Base-by-base conservation (phyloP, 169 alveolate species). In the Plasmodium chabaudi region DNA sequence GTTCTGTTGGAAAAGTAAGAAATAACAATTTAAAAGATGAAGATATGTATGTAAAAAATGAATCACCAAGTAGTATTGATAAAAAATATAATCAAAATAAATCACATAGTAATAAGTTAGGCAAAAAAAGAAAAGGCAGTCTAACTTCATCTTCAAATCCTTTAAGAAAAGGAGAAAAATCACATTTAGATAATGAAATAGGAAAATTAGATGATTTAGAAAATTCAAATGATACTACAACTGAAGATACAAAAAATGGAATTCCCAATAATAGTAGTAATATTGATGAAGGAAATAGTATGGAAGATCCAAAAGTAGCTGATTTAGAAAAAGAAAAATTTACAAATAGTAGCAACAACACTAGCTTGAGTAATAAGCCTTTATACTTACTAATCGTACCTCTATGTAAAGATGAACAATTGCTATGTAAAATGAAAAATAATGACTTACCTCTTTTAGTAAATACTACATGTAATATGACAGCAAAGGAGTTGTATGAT, bases 381-480 rank as follows among this genome's bases (percentile, higher is more conserved):
- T 63, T 75, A 42, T 75, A 74, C 13, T 39, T 75, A 9, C 25
- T 75, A 0, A 75, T 75, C 9, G 88, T 75, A 12, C 88, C 88
- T 10, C 12, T 75, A 1, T 63, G 75, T 15, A 63, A 63, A 63
- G 88, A 75, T 47, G 88, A 75, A 56, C 88, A 75, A 6, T 67
- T 75, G n/a, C 34, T 75, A 2, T 75, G 34, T 9, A 75, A 75
- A 27, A 75, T 75, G 88, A 75, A 75, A 61, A 75, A 75, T 64
- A 75, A 75, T 21, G 88, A 75, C 17, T 49, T 75, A 9, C 88
- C 88, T 2, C 67, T 75, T 21, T 44, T 75, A 10, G 25, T 63
- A 23, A 75, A 75, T 75, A 25, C 64, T 42, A 69, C 88, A 23
- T 75, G 47, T 42, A 75, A 75, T 49, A 63, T 63, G 19, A 75